phyloP scores from a whole-genome alignment of 2,329 filamentous ascomycete genomes.

The Blumeriella jaapii region DNA sequence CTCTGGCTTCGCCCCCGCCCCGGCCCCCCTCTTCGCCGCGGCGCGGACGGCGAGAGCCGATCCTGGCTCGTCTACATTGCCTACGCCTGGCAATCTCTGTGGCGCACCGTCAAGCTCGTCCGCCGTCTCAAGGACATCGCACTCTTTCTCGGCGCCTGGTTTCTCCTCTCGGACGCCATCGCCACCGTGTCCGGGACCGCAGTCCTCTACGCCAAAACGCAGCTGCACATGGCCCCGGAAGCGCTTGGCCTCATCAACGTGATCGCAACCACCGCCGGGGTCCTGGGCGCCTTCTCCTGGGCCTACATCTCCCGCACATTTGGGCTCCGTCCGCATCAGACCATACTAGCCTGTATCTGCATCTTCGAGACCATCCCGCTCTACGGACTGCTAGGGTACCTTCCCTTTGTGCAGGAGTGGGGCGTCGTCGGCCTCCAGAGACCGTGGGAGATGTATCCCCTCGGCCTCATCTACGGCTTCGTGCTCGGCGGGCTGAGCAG shows the following conservation, averaged over 20 bases:
- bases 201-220: constrained; percentile 89
- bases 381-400: constrained; percentile 80
- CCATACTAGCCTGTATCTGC: constrained; percentile 81
- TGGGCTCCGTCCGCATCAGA: constrained; percentile 66
- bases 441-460: constrained; percentile 91
- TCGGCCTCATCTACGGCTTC: constrained; percentile 84
- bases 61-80: constrained; percentile 61
- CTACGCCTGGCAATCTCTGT: constrained; percentile 80
- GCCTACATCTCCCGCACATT: constrained; percentile 61
- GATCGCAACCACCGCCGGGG: constrained; percentile 73
- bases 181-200: constrained; percentile 92
- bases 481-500: constrained; percentile 86
- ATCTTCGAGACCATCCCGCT: constrained; percentile 88
- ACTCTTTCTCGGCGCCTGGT: constrained; percentile 81
- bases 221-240: constrained; percentile 79
- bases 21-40: constrained; percentile 59
- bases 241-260: constrained; percentile 88
- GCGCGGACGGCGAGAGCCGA: constrained; percentile 26
- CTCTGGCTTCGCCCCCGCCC: constrained; percentile 81
- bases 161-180: constrained; percentile 85
- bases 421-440: constrained; percentile 81
- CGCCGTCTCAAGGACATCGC: constrained; percentile 60
- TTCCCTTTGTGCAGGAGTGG: constrained; percentile 63
- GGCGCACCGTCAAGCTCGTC: constrained; percentile 66
- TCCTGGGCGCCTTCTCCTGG: constrained; percentile 86